Evolutionary conservation across 2,329 filamentous ascomycete species (phyloP), one percentile per base, ranked within the genome.

Genomic region (Graphilbum sp.): DNA sequence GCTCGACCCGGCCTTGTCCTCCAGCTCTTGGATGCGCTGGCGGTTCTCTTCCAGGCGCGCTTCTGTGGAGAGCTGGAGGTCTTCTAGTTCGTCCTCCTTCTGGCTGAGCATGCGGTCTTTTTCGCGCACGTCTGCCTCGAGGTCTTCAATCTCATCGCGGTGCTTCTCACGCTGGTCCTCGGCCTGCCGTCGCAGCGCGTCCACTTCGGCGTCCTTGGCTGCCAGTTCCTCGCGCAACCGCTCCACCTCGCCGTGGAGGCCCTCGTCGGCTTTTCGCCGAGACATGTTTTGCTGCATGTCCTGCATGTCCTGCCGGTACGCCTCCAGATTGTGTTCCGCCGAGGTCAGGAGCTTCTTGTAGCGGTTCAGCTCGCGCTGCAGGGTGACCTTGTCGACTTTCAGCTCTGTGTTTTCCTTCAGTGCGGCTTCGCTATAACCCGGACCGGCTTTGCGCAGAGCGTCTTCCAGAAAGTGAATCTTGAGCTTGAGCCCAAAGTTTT

Each of bases 381-480:
- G 81, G 0, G 84, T 88, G 43, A 92, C 74, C 53, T 84, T 84
- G 59, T 90, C 80, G 41, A 94, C 86, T 57, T 96, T 96, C 39
- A 98, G 73, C 47, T 93, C 87, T 4, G 90, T 92, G 53, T 98
- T 98, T 58, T 98, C 90, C 53, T 83, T 85, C 21, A 98, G 63
- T 4, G 88, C 85, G 23, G 76, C 75, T 55, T 93, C 81, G 50
- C 87, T 92, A 62, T 87, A 90, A 39, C 87, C 85, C 8, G 84
- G 86, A 1, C 88, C 88, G 39, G 80, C 75, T 55, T 92, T 94
- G 38, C 79, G 74, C 36, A 98, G 61, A 13, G 84, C 83, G 49
- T 96, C 85, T 55, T 98, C 86, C 40, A 98, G 69, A 55, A 93
- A 98, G 57, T 96, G 86, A 38, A 96, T 94, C 58, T 94, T 95